A percentile compares a stretch with the other conserved stretches of the same genome.
Evolutionary conservation across 345 rosid species (phyloP).

Genomic region (Brassica rapa): DNA sequence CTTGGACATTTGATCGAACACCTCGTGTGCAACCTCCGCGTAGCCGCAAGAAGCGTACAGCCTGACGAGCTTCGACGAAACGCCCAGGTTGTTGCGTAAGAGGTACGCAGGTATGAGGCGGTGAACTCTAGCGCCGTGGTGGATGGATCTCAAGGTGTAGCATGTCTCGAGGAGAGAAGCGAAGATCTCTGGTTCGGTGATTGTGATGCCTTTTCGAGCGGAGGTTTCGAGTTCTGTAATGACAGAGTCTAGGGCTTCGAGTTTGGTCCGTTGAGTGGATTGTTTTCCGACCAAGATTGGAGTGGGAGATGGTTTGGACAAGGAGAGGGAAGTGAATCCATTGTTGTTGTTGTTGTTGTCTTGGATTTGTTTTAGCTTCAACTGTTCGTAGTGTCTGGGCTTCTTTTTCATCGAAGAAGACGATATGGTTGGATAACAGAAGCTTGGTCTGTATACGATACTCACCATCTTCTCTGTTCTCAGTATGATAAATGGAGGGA

Average conservation of each 20-base stretch:
- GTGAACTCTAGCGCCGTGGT: conserved; percentile 61
- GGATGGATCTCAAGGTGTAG: conserved; percentile 53
- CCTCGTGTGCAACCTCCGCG: conserved; percentile 61
- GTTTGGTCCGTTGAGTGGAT: conserved; percentile 45
- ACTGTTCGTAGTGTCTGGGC: conserved; percentile 41
- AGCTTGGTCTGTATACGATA: conserved; percentile 35
- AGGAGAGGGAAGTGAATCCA: conserved; percentile 34
- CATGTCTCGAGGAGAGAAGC: conserved; percentile 77
- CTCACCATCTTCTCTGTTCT: conserved; percentile 42
- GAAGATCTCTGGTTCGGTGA: conserved; percentile 60
- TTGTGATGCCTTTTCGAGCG: conserved; percentile 48
- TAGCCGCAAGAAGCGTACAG: conserved; percentile 56
- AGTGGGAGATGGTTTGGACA: conserved; percentile 56
- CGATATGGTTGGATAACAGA: conserved; percentile 22
- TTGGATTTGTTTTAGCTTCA: conserved; percentile 28
- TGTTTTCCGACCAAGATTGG: conserved; percentile 50
- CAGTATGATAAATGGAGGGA: conserved; percentile 15
- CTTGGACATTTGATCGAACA: conserved; percentile 79
- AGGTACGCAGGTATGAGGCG: conserved; percentile 56
- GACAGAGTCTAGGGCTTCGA: conserved; percentile 63
- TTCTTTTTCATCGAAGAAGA: conserved; percentile 46
- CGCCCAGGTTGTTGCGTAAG: conserved; percentile 53
- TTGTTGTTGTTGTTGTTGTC: conserved; percentile 30
- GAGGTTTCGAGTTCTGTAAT: conserved; percentile 63
- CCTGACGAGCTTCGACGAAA: conserved; percentile 65